These are phyloP conservation scores for Claviceps citrina DNA, from an alignment of 2,329 filamentous ascomycete genomes.

Conservation along the genomic window DNA sequence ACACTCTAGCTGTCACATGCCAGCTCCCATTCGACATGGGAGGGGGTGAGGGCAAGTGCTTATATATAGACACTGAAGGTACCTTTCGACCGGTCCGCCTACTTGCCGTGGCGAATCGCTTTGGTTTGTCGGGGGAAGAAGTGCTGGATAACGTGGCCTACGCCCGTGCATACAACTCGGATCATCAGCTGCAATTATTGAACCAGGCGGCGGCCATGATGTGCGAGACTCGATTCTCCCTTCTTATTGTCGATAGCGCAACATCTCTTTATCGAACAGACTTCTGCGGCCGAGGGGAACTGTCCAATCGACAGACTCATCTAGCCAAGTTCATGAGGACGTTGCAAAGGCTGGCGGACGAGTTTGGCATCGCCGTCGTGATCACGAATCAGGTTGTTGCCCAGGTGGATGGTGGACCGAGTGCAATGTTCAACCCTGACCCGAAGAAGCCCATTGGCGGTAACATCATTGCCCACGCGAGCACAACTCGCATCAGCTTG, in stretches of 20 bases:
- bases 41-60: conserved; percentile 90
- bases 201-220: conserved; percentile 97
- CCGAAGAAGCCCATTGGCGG: conserved; percentile 98
- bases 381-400: conserved; percentile 98
- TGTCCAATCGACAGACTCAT: conserved; percentile 84
- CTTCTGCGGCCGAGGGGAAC: conserved; percentile 88
- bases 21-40: conserved; percentile 98
- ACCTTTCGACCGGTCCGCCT: conserved; percentile 89
- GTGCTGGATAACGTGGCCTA: conserved; percentile 98
- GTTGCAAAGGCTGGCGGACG: conserved; percentile 60
- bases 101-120: conserved; percentile 82
- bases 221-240: conserved; percentile 94
- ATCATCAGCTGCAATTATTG: conserved; percentile 88
- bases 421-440: conserved; percentile 97
- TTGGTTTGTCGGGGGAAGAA: conserved; percentile 88
- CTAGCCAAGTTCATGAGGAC: conserved; percentile 79
- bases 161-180: conserved; percentile 93
- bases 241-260: conserved; percentile 90
- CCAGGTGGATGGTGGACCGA: conserved; percentile 90
- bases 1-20: conserved; percentile 95
- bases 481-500: conserved; percentile 81
- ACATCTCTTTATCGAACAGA: conserved; percentile 93
- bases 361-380: conserved; percentile 93
- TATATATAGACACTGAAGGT: conserved; percentile 97
- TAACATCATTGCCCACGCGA: conserved; percentile 96